Evolutionary conservation across 768 basidiomycete species (phyloP).

Genomic region (Rhizopogon roseolus): DNA sequence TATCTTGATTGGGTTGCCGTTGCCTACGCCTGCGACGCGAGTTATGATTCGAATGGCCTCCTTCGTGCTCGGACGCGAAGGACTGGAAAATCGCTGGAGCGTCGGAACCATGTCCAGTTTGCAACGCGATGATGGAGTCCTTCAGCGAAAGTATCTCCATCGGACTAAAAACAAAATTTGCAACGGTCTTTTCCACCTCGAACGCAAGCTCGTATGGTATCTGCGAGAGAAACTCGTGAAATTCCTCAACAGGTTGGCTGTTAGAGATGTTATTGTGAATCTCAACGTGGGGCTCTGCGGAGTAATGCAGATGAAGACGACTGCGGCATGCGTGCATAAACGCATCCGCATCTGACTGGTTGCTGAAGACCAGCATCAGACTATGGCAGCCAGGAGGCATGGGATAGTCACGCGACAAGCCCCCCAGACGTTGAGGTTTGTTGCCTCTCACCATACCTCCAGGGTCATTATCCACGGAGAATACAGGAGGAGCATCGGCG

Average conservation of each 20-base stretch:
- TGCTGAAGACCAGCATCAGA: slow-evolving; percentile 25
- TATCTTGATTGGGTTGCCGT: slow-evolving; percentile 7
- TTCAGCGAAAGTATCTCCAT: slow-evolving; percentile 18
- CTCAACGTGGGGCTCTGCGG: slow-evolving; percentile 5
- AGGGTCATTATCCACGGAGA: slow-evolving; percentile 5
- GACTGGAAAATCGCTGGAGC: slow-evolving; percentile 19
- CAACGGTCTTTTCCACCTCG: slow-evolving; percentile 33
- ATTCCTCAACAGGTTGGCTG: neutral
- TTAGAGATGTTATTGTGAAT: slow-evolving; percentile 14
- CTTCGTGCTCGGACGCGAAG: slow-evolving; percentile 17
- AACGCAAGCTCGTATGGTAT: slow-evolving; percentile 33
- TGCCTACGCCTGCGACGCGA: neutral
- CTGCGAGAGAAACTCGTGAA: slow-evolving; percentile 19
- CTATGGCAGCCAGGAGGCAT: slow-evolving; percentile 26
- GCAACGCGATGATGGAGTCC: slow-evolving; percentile 14
- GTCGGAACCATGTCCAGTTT: slow-evolving; percentile 6
- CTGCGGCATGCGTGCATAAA: slow-evolving; percentile 21
- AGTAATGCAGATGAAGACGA: slow-evolving; percentile 16
- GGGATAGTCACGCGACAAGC: slow-evolving; percentile 17
- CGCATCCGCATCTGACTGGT: slow-evolving; percentile 18
- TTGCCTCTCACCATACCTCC: neutral
- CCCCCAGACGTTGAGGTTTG: slow-evolving; percentile 12
- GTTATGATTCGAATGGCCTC: neutral
- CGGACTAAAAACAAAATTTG: slow-evolving; percentile 20
- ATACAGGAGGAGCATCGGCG: slow-evolving; percentile 27